Percentiles rank a stretch among this genome's conserved stretches.
phyloP scores from a whole-genome alignment of 306 rosid genomes.

The Gastrolobium bilobum region DNA sequence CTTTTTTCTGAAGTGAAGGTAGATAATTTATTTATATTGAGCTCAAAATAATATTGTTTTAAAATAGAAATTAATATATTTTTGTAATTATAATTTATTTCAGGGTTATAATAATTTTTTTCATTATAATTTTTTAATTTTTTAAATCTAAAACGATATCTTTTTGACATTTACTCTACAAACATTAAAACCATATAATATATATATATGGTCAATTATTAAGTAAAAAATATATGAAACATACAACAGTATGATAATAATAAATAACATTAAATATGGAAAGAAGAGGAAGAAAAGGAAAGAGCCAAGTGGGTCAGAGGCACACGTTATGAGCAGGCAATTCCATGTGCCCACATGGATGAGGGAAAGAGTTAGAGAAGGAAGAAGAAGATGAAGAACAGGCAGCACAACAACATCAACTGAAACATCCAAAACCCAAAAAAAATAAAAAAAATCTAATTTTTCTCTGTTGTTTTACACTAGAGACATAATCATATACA shows the following conservation, averaged over 20 bases:
- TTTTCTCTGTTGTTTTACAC: neutral
- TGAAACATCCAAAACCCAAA: neutral
- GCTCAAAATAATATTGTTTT: too few species aligned
- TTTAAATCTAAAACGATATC: too few species aligned
- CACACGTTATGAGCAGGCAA: conserved; percentile 91
- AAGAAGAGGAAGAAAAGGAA: conserved; percentile 36
- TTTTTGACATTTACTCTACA: too few species aligned
- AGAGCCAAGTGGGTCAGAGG: conserved; percentile 87
- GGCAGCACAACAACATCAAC: neutral
- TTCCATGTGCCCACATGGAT: conserved; percentile 94
- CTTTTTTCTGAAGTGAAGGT: too few species aligned
- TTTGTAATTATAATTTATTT: too few species aligned
- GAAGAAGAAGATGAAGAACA: conserved; percentile 12
- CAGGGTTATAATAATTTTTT: too few species aligned
- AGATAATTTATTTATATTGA: too few species aligned
- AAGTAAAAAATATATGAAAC: neutral
- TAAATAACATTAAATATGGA: neutral
- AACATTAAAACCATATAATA: too few species aligned
- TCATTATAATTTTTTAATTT: too few species aligned
- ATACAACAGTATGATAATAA: neutral
- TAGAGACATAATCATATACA: neutral
- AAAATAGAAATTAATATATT: too few species aligned
- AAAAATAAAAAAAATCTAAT: neutral
- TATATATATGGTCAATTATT: neutral
- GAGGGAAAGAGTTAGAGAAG: conserved; percentile 39